Base-by-base conservation (phyloP, 202 grass and related monocot species). In the Brachypodium distachyon region DNA sequence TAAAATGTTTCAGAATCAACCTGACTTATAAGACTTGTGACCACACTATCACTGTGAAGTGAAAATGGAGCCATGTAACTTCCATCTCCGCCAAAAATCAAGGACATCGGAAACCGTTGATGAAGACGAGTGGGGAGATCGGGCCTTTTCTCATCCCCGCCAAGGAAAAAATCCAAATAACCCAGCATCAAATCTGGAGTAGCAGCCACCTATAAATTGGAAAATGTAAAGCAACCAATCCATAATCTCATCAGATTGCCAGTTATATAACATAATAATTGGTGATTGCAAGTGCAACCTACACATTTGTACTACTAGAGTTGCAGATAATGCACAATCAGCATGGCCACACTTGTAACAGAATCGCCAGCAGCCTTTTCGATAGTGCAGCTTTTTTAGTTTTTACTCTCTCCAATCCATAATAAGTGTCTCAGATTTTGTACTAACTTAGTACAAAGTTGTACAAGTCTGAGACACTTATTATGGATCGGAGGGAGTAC, bases 61-160 rank as follows among this genome's bases (percentile, higher is more conserved):
- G 90, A 90, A 90, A 95, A 95, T 83, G 95, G 95, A 83, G 89
- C 77, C 91, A 98, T 98, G 80, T 98, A 95, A 76, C 89, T 95
- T 80, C 91, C 91, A 78, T 98, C 85, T 31, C 95, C 95, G 34
- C 95, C 95, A 87, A 98, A 98, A 46, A 94, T 81, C 61, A 95
- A 78, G 58, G 82, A 85, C 83, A 98, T 85, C 36, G 95, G 95
- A 83, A 98, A 92, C 83, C 91, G 92, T 86, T 98, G 91, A 78
- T 89, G 87, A 75, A 98, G 89, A 58, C 85, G 82, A 68, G 87
- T 78, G 26, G 95, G 95, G 43, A 98, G 85, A 85, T 98, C 91
- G 29, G 85, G 76, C 63, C 87, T 92, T 84, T 87, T 98, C 86
- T 98, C 95, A 88, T 98, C 95, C 32, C 91, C 95, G 22, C 91